Evolutionary conservation across 2,329 filamentous ascomycete genomes (phyloP), one percentile per base, ranked within the genome.

Genomic region (Kalaharituber pfeilii): DNA sequence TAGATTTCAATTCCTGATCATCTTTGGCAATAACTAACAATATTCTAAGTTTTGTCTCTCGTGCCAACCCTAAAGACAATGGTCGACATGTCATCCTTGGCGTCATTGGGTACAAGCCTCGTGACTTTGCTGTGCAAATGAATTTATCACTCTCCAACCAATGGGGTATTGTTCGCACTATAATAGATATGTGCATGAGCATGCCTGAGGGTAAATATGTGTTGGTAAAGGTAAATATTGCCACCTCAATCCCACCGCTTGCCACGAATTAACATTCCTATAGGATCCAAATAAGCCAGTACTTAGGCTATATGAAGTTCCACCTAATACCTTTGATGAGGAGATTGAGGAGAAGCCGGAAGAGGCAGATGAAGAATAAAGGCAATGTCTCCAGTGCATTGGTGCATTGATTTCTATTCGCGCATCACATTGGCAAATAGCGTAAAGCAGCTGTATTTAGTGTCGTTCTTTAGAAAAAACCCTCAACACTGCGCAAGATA

Each of bases 121-220:
- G 85, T 65, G 93, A 98, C 68, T 96, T 98, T 64, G 91, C 91
- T 59, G 77, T 79, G 66, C 91, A 98, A 76, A 98, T 98, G 91
- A 95, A 95, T 73, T 72, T 98, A 65, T 93, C 88, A 65, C 78
- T 96, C 55, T 84, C 84, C 72, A 98, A 98, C 72, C 91, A 91
- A 60, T 98, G 91, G 91, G 91, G 91, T 69, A 96, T 98, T 62
- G 91, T 98, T 57, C 86, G 91, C 62, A 98, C 91, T 51, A 95
- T 98, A 66, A 86, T 86, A 64, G 91, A 98, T 71, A 93, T 96
- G 83, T 84, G 82, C 65, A 76, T 87, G 64, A 79, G 81, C 69
- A 79, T 81, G 69, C 75, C 80, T 49, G 82, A 87, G 63, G 83
- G 82, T 69, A 88, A 88, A 73, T 91, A 84, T 64, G 81, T 91